These are phyloP conservation scores for Sphaerosporella brunnea DNA, from an alignment of 495 filamentous ascomycete species.

Conservation along the genomic window DNA sequence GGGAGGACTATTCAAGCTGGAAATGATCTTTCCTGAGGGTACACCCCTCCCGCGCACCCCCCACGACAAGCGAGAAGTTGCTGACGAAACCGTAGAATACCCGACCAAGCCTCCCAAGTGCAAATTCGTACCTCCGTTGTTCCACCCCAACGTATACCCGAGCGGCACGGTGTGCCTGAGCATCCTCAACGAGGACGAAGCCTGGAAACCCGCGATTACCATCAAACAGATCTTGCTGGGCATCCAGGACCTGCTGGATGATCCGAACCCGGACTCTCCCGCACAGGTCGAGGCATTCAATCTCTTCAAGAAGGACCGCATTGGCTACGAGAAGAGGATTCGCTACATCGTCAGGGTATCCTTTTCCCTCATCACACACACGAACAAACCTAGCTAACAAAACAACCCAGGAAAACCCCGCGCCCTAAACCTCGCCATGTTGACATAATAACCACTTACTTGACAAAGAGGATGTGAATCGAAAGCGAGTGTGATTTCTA, in stretches of 20 bases:
- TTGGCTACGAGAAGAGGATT: slow-evolving; percentile 75
- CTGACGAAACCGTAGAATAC: slow-evolving; percentile 50
- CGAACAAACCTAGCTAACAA: slow-evolving; percentile 1
- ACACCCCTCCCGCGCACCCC: neutral
- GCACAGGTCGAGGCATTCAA: slow-evolving; percentile 97
- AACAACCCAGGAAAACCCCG: slow-evolving; percentile 17
- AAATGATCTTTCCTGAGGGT: slow-evolving; percentile 83
- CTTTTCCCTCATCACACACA: neutral
- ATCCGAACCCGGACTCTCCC: slow-evolving; percentile 92
- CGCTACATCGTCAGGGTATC: slow-evolving; percentile 48
- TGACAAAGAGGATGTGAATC: too few relatives aligned
- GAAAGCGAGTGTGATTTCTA: too few relatives aligned
- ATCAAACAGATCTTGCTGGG: slow-evolving; percentile 93
- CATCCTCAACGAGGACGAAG: slow-evolving; percentile 96
- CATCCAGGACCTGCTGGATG: slow-evolving; percentile 85
- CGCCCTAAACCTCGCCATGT: slow-evolving; percentile 15
- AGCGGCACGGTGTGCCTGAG: slow-evolving; percentile 95
- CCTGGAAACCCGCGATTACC: slow-evolving; percentile 95
- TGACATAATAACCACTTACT: too few relatives aligned
- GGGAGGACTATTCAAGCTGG: slow-evolving; percentile 85
- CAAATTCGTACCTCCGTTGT: slow-evolving; percentile 91
- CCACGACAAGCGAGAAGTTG: too few relatives aligned
- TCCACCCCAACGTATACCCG: slow-evolving; percentile 97
- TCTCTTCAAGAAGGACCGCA: slow-evolving; percentile 77
- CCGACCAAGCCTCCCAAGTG: slow-evolving; percentile 98